Base-by-base conservation (phyloP, 2,329 filamentous ascomycete species). In the Xylariaceae sp. region DNA sequence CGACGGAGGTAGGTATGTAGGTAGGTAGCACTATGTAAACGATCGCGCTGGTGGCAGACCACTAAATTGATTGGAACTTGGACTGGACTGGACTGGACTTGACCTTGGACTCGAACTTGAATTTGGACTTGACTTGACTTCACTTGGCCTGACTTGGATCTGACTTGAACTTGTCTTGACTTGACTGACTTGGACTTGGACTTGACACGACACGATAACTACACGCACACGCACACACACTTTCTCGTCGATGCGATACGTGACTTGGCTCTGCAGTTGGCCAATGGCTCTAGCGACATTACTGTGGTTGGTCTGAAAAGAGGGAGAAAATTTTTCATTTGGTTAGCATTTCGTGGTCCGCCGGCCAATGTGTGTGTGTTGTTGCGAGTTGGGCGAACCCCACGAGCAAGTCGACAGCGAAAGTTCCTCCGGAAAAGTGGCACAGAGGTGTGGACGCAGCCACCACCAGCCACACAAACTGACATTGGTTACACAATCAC, bases 191-290 rank as follows among this genome's bases (percentile, higher is more conserved):
- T 17, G 48, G 18, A 10, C 18, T 30, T 49, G 11, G 13, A 47
- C 23, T 30, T 58, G 58, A 58, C 58, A 63, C 61, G 58, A 61
- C 58, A 63, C 61, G 58, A 60, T 55, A 61, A 34, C 11, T 54
- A 37, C 57, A 60, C 55, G 53, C 58, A 56, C 61, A 52, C 58
- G 55, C 58, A 39, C 30, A 42, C 37, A 42, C 37, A 13, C 30
- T 58, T 30, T 49, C 45, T 39, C 55, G 55, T 56, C 35, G 53
- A 58, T 56, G 37, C 17, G 55, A 58, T 58, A 49, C 17, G 55
- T 58, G 58, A 61, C 56, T 58, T 61, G 55, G 55, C 58, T 55
- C 23, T 61, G 59, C 53, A 61, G 58, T 61, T 58, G 58, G 59
- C 58, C 61, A 63, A 58, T 61, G 61, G 53, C 49, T 63, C 50